Evolutionary conservation across 495 filamentous ascomycete species (phyloP), one percentile per base, ranked within the genome.

Genomic region (Penicillium parvum): DNA sequence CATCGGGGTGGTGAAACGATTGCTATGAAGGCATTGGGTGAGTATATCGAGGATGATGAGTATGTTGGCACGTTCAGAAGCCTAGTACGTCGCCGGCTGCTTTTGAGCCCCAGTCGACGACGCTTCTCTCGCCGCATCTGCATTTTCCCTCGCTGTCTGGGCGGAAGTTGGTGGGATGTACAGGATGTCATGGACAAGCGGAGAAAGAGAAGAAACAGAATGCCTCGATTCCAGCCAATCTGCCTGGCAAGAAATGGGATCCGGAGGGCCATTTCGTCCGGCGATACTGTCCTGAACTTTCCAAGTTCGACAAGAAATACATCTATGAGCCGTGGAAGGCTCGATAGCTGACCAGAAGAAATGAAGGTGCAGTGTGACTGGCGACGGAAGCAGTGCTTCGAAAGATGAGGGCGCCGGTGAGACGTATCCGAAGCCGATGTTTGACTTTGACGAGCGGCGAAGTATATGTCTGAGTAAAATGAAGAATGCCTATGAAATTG

Each of bases 241-340:
- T 88, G 3, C 79, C 74, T 2, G 83, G 77, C 7, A 72, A 78
- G 58, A 85, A 84, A 50, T 82, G 75, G 74, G 83, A 86, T 61
- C 71, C 73, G 12, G 67, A 77, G 3, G 83, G 83, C 1, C 49
- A 61, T 0, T 79, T 84, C 38, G 73, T 88, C 11, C 58, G 73
- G 23, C 63, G 62, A 21, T 86, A 77, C 60, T 72, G 80, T 5
- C 83, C 83, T 0, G 84, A 86, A 47, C 57, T 88, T 28, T 64
- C 65, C 28, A 45, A 69, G 1, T 71, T 78, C 38, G 69, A 77
- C 27, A 73, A 76, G 49, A 86, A 84, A 47, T 86, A 72, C 43
- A 84, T 88, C 27, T 88, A 84, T 47, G 83, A 86, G 67, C 84
- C 83, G 5, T 85, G 82, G 82, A 82, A 77, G 45, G 78, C 82